Percentiles rank a stretch among this genome's conserved stretches.
Conservation (phyloP, 2,329 filamentous ascomycete species). For the Colletotrichum truncatum region DNA sequence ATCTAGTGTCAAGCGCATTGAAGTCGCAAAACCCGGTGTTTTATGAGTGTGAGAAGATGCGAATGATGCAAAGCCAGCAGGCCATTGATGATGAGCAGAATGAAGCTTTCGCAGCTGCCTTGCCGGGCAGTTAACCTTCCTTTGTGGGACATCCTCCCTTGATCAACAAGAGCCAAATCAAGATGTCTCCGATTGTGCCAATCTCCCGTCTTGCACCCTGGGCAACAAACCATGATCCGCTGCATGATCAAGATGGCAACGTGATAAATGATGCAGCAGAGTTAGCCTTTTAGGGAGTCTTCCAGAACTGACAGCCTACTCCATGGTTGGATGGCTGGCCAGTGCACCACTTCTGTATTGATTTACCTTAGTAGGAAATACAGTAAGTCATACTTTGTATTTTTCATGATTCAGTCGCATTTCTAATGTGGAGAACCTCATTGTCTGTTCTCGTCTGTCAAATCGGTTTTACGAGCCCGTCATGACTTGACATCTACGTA, state of each 20-base stretch:
- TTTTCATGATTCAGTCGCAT: neutral
- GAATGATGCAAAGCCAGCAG: neutral
- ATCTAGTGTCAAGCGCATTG: neutral
- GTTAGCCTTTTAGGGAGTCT: neutral
- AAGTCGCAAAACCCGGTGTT: neutral
- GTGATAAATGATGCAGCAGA: neutral
- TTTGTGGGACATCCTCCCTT: neutral
- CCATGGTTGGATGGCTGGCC: no score
- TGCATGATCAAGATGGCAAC: neutral
- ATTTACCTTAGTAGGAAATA: neutral
- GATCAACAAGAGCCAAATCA: slow-evolving; percentile 6
- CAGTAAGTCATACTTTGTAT: neutral
- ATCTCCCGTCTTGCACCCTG: neutral
- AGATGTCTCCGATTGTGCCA: neutral
- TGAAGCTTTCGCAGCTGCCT: neutral
- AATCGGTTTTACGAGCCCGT: neutral
- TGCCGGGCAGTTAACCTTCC: neutral
- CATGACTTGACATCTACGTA: no score
- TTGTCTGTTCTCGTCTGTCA: neutral
- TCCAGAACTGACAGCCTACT: neutral
- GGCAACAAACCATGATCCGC: neutral
- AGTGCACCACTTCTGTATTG: no score
- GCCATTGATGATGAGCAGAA: neutral
- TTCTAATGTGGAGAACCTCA: neutral
- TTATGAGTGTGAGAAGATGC: neutral